Conservation (phyloP, 257 asterid species). For the Nicotiana otophora region DNA sequence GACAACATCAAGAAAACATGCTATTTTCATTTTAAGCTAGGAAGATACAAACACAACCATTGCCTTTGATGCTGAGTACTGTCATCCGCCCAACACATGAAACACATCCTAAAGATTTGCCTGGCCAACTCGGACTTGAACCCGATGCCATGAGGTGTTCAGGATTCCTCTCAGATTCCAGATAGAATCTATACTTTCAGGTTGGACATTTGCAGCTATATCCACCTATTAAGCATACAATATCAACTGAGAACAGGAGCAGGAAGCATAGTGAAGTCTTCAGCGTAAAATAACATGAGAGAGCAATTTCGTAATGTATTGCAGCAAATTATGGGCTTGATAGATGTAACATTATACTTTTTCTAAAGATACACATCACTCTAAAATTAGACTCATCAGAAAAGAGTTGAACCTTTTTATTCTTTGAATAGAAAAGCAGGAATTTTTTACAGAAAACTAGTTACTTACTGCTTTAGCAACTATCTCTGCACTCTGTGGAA, state of each 20-base stretch:
- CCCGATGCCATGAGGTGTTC: slow-evolving; percentile 96
- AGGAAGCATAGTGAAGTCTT: not conserved
- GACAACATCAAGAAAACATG: not conserved
- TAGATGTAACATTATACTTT: not conserved
- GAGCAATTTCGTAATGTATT: not conserved
- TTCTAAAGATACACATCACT: not conserved
- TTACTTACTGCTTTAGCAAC: slow-evolving; percentile 88
- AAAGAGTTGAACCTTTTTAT: not conserved
- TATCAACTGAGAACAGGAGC: not conserved
- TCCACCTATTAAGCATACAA: slow-evolving; percentile 54
- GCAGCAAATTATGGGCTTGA: slow-evolving; percentile 1
- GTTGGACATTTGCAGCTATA: slow-evolving; percentile 76
- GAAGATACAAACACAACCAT: not conserved
- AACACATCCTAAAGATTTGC: slow-evolving; percentile 54
- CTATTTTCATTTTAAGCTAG: slow-evolving; percentile 5
- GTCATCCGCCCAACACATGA: not conserved
- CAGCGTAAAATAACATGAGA: slow-evolving; percentile 2
- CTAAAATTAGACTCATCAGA: not conserved
- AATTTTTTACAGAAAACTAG: slow-evolving; percentile 2
- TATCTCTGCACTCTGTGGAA: slow-evolving; percentile 55
- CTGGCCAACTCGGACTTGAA: slow-evolving; percentile 63
- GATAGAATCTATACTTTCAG: slow-evolving; percentile 69
- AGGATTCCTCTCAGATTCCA: slow-evolving; percentile 97
- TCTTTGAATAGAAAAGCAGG: not conserved
- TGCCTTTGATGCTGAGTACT: not conserved